Percentiles rank a stretch among this genome's conserved stretches.
phyloP scores from a whole-genome alignment of 257 asterid species.

The Anisodus acutangulus region DNA sequence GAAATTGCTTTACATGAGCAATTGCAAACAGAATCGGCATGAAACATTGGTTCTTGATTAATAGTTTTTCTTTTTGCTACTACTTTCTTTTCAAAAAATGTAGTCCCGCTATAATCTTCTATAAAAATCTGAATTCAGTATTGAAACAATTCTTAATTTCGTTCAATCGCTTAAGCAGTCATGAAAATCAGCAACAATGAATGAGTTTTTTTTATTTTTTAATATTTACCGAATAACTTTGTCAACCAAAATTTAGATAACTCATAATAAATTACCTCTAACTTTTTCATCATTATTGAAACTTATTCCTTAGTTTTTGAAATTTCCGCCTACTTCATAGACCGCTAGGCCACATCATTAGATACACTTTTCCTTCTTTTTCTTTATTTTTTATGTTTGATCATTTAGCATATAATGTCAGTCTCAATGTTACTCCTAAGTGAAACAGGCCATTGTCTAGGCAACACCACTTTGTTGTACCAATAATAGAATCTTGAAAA shows the following conservation, averaged over 20 bases:
- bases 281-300: too few relatives aligned
- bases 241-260: too few relatives aligned
- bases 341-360: neutral
- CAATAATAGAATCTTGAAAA: constrained; percentile 36
- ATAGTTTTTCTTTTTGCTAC: neutral
- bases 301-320: neutral
- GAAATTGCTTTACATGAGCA: neutral
- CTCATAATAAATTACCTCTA: neutral
- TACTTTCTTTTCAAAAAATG: too few relatives aligned
- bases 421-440: constrained; percentile 50
- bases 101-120: neutral
- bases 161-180: neutral
- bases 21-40: accelerated
- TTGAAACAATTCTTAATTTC: neutral
- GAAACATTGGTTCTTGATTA: neutral
- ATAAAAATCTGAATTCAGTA: neutral
- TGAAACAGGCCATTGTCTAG: constrained; percentile 38
- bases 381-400: neutral
- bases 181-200: neutral
- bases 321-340: neutral
- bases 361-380: neutral
- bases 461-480: constrained; percentile 25
- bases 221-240: too few relatives aligned
- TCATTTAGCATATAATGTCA: constrained; percentile 46
- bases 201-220: too few relatives aligned